Base-by-base conservation (phyloP, 768 basidiomycete species). In the Mycena pura region DNA sequence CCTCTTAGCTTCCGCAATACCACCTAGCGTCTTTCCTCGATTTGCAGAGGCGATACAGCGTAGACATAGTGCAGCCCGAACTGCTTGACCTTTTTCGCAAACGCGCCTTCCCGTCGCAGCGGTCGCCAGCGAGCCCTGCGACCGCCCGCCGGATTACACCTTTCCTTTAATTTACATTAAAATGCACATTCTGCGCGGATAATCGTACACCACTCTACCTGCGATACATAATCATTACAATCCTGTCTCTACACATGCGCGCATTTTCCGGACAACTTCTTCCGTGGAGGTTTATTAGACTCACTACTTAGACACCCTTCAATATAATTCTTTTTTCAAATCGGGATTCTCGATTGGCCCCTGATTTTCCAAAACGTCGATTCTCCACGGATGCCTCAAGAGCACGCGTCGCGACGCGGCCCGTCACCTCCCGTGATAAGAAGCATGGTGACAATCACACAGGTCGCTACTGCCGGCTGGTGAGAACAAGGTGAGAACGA, bases 401-500 rank as follows among this genome's bases (percentile, higher is more conserved):
- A n/a, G n/a, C n/a, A 54, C 59, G 59, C 45, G 60, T 34, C 60
- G 22, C 27, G 49, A 28, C 43, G 54, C 60, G 60, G 45, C 14
- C 13, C 1, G 61, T 62, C 61, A 62, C 54, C 1, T 15, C 34
- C 6, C 54, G 44, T 56, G 59, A 45, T 24, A 17, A 15, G 22
- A 17, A 27, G 51, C 14, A 19, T 15, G 29, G n/a, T 5, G 10
- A 17, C 11, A 13, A 43, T 57, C 61, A 62, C 61, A 45, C 9
- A 29, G 34, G 47, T 47, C 27, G 55, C 29, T 15, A 49, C 14
- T 19, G 7, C 2, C 29, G 34, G 31, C 29, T 22, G 17, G 28
- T 34, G 57, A 58, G 59, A n/a, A n/a, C n/a, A n/a, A n/a, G 57
- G 36, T 48, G 39, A n/a, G n/a, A 21, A 32, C 63, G 51, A 57